These are phyloP conservation scores for Globisporangium middletonii DNA, from an alignment of 352 stramenopile genomes.

Conservation along the genomic window DNA sequence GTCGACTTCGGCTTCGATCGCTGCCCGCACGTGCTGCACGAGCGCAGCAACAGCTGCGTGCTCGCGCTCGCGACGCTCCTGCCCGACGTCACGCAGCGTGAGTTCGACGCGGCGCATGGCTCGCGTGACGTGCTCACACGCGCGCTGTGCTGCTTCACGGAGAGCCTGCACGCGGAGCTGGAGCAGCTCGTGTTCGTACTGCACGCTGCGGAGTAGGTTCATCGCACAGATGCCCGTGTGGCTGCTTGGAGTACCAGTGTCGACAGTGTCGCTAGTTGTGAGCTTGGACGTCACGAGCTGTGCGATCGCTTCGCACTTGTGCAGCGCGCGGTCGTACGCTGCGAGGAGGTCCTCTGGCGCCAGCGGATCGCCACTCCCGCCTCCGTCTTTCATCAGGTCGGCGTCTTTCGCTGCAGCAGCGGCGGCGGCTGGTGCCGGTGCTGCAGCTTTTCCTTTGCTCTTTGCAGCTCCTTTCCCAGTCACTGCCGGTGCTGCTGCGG, in stretches of 20 bases:
- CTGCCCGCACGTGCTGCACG: conserved; percentile 35
- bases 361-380: conserved; percentile 20
- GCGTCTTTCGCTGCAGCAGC: conserved; percentile 7
- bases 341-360: conserved; percentile 32
- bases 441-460: conserved; percentile 29
- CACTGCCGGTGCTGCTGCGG: conserved; percentile 1
- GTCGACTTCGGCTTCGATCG: conserved; percentile 55
- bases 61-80: conserved; percentile 39
- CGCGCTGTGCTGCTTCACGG: conserved; percentile 29
- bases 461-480: conserved; percentile 28
- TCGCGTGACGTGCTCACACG: conserved; percentile 38
- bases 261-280: neutral
- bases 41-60: conserved; percentile 37
- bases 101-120: conserved; percentile 44
- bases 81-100: conserved; percentile 34
- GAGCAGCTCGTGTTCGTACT: conserved; percentile 57
- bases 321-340: conserved; percentile 36
- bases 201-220: conserved; percentile 53
- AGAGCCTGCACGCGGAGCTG: conserved; percentile 43
- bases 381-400: conserved; percentile 9
- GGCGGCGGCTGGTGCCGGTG: conserved; percentile 14
- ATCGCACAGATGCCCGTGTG: conserved; percentile 23
- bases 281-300: conserved; percentile 22
- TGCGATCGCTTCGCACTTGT: conserved; percentile 36
- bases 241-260: neutral